phyloP scores from a whole-genome alignment of 2,329 filamentous ascomycete genomes.

The Beauveria asiatica region DNA sequence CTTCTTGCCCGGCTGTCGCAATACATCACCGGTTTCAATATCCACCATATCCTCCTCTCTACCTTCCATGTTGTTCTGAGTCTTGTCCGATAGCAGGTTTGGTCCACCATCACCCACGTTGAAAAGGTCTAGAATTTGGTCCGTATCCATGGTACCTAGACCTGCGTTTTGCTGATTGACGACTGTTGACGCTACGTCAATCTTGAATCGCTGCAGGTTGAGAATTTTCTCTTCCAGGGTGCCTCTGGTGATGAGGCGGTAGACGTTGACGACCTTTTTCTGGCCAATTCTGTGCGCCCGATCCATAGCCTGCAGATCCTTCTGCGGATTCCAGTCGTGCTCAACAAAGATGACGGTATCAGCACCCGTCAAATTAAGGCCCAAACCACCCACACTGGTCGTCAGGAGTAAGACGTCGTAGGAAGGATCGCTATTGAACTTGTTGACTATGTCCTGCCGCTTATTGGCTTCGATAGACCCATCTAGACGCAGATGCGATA shows the following conservation, averaged over 20 bases:
- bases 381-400: conserved; percentile 88
- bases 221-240: conserved; percentile 98
- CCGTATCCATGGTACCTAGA: conserved; percentile 91
- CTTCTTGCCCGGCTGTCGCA: conserved; percentile 94
- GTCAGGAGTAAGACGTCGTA: conserved; percentile 92
- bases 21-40: conserved; percentile 80
- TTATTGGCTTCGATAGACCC: conserved; percentile 87
- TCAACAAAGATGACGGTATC: conserved; percentile 99
- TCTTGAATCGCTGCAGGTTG: conserved; percentile 97
- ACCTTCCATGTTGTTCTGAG: conserved; percentile 48
- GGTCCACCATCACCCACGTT: conserved; percentile 75
- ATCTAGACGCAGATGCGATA: conserved; percentile 90
- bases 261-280: conserved; percentile 99
- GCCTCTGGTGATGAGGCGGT: conserved; percentile 89
- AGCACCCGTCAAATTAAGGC: conserved; percentile 89
- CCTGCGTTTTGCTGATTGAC: conserved; percentile 99
- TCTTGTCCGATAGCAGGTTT: conserved; percentile 52
- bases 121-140: conserved; percentile 95
- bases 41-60: conserved; percentile 85
- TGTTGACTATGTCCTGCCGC: conserved; percentile 96
- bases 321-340: conserved; percentile 99
- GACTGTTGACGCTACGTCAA: conserved; percentile 94
- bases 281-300: conserved; percentile 96
- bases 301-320: conserved; percentile 98
- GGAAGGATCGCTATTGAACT: conserved; percentile 94